phyloP scores from a whole-genome alignment of 768 basidiomycete species.

The Kwoniella heveanensis region DNA sequence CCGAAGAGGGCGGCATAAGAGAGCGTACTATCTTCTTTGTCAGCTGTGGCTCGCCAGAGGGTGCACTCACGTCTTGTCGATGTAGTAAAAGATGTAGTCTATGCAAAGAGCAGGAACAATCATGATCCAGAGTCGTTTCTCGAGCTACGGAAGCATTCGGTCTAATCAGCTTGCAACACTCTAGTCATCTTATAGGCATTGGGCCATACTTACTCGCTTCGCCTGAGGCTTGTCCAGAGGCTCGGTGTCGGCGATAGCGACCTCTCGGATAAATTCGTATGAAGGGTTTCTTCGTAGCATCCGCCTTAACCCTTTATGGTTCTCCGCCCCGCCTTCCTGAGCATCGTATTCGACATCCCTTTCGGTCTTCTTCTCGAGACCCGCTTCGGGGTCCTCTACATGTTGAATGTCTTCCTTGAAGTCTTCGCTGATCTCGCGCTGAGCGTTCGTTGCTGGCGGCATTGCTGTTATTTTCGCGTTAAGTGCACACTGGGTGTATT shows the following conservation, averaged over 20 bases:
- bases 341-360: conserved; percentile 8
- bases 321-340: neutral
- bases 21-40: conserved; percentile 7
- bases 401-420: conserved; percentile 17
- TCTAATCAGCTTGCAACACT: no score
- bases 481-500: neutral
- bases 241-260: conserved; percentile 5
- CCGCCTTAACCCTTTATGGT: neutral
- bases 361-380: neutral
- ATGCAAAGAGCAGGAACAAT: conserved; percentile 18
- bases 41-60: neutral
- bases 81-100: conserved; percentile 18
- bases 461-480: neutral
- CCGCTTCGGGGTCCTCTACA: conserved; percentile 4
- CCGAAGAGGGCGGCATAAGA: conserved; percentile 42
- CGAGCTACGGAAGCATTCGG: conserved; percentile 8
- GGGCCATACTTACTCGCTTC: conserved; percentile 8
- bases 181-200: no score
- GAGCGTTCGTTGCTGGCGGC: neutral
- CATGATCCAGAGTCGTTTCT: conserved; percentile 10
- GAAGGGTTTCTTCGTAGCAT: conserved; percentile 10
- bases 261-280: conserved; percentile 15
- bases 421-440: neutral
- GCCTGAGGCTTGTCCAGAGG: conserved; percentile 11
- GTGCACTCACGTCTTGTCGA: conserved; percentile 9